Base-by-base conservation (phyloP, 164 flowering plant genomes). In the Macadamia tetraphylla region DNA sequence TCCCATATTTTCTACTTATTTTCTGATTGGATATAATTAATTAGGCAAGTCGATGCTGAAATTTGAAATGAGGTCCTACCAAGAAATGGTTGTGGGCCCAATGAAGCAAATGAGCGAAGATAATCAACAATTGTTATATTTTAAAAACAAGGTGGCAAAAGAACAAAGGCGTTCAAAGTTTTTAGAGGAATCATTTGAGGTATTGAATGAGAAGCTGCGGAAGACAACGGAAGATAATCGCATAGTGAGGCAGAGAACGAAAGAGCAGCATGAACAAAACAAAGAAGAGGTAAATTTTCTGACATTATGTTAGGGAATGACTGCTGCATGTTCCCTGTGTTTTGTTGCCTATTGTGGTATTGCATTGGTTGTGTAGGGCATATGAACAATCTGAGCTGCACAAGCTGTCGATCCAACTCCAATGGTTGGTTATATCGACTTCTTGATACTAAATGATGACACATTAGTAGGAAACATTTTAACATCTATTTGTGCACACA, bases 41-140 rank as follows among this genome's bases (percentile, higher is more conserved):
- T 40, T 58, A 94, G 98, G 93, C 0, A 94, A 92, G 68, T 59
- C 86, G 3, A 86, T 67, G 71, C 75, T 86, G 71, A 94, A 88
- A 67, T 94, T 70, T 73, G 99, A 94, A 60, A 75, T 94, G 81
- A 78, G 80, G 64, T 90, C 99, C 0, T 88, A 88, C 74, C 79
- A 81, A 32, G 99, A 92, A 76, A 84, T 74, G 86, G 97, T 92
- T 29, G 87, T 86, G 15, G 64, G 58, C 13, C 90, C 81, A 32
- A 75, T 90, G 75, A 86, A 79, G 71, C 87, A 89, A 69, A 89
- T 89, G 94, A 80, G 80, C 29, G 97, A 92, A 78, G 96, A 90
- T 46, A 90, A 88, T 73, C 91, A 94, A 58, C 85, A 81, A 67
- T 86, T 90, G n/a, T 58, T 67, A 31, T 87, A 75, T 76, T 77